Conservation (phyloP, 768 basidiomycete species). For the Tylopilus sp. region DNA sequence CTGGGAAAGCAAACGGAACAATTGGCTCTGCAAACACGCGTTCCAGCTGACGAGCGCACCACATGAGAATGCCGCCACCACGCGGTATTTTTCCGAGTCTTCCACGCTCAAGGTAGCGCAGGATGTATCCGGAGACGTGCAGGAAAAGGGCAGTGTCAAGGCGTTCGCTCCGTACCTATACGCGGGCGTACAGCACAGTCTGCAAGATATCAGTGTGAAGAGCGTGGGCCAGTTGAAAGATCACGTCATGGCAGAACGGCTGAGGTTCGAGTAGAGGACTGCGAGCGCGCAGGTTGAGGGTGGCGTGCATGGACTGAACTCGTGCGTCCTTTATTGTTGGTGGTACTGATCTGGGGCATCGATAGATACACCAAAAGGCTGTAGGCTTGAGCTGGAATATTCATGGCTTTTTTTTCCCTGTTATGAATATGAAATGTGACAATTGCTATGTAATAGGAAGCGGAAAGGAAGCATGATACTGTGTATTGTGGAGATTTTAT, state of each 20-base stretch:
- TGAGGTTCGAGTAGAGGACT: slow-evolving; percentile 90
- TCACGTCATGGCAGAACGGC: slow-evolving; percentile 58
- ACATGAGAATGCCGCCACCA: slow-evolving; percentile 91
- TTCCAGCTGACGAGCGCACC: slow-evolving; percentile 44
- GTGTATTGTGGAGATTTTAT: too few species aligned
- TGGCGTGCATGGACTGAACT: slow-evolving; percentile 92
- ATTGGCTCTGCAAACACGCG: slow-evolving; percentile 40
- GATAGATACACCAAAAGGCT: slow-evolving; percentile 56
- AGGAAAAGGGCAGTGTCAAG: slow-evolving; percentile 94
- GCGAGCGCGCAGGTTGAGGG: slow-evolving; percentile 96
- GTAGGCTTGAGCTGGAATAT: slow-evolving; percentile 35
- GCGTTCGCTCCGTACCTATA: slow-evolving; percentile 87
- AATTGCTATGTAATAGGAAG: not conserved
- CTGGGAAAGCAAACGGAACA: slow-evolving; percentile 19
- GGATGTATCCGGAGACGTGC: slow-evolving; percentile 94
- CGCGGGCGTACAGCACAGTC: slow-evolving; percentile 84
- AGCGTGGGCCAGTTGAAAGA: slow-evolving; percentile 63
- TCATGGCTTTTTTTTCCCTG: too few species aligned
- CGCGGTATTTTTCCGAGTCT: slow-evolving; percentile 55
- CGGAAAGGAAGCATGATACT: not conserved
- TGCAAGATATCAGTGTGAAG: slow-evolving; percentile 88
- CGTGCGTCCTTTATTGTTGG: slow-evolving; percentile 51
- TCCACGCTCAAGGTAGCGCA: slow-evolving; percentile 95
- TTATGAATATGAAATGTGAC: not conserved
- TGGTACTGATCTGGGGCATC: slow-evolving; percentile 2